Evolutionary conservation across 805 yeast species (phyloP), one percentile per base, ranked within the genome.

Genomic region (Suhomyces kilbournensis): DNA sequence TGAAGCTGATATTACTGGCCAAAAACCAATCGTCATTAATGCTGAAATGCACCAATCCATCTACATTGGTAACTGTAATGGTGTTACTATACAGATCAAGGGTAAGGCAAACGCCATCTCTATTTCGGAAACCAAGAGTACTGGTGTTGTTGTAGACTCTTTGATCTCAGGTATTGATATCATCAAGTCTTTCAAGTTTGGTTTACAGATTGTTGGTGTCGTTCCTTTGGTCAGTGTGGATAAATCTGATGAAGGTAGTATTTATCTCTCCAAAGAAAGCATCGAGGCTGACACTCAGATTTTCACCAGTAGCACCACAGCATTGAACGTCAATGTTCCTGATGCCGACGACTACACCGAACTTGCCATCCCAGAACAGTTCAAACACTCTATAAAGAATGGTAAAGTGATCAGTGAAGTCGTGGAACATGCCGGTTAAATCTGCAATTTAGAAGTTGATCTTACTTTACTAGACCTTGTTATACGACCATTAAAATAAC

Each of bases 71-170:
- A 85, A 86, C 63, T 89, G 97, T 74, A 66, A 66, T 42, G 85
- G 85, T 53, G 76, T 82, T 44, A 85, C 96, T 10, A 71, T 94
- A 54, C 94, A 89, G 67, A 76, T 94, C 63, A 85, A 83, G 68
- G 99, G 98, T 53, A 94, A 94, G 68, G 92, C 90, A 48, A 92
- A 90, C 62, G 94, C 97, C 0, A 81, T 94, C 51, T 82, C 97
- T 2, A 64, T 94, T 56, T 85, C 86, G 56, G 86, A 86, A 52
- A 84, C 96, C 61, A 74, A 74, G 30, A 84, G 83, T 55, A 80
- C 85, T 32, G 97, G 91, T 8, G 74, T 94, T 26, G 86, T 94
- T 30, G 79, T 91, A 35, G 98, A 94, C 55, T 80, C 88, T 26
- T 82, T 90, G 62, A 88, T 94, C 47, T 84, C 97, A 5, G 94